A percentile compares a stretch with the other conserved stretches of the same genome.
phyloP scores from a whole-genome alignment of 257 asterid genomes.

The Solanum chilense region DNA sequence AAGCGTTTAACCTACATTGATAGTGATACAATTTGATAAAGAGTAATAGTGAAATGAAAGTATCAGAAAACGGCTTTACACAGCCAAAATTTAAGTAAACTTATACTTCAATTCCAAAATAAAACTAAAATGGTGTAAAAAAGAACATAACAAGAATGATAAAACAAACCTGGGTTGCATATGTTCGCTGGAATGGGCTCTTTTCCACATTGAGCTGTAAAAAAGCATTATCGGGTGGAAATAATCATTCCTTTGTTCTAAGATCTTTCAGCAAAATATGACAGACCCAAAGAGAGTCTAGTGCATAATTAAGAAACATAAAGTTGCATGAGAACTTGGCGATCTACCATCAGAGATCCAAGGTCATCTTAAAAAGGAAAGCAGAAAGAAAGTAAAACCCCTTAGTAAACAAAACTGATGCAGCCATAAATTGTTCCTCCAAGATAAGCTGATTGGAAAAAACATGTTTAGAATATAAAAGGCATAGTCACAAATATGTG shows the following conservation, averaged over 20 bases:
- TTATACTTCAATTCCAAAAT: background rate
- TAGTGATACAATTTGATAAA: background rate
- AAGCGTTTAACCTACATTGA: background rate
- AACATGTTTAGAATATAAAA: background rate
- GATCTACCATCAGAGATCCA: background rate
- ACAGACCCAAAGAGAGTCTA: background rate
- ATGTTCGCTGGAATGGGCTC: slow-evolving; percentile 66
- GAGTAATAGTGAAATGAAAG: background rate
- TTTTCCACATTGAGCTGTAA: slow-evolving; percentile 51
- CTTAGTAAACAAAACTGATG: background rate
- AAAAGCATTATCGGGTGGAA: background rate
- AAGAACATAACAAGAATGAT: background rate
- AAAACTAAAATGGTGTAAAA: background rate
- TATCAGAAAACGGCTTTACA: background rate
- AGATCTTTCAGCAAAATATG: background rate
- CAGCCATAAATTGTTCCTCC: background rate
- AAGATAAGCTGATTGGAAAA: background rate
- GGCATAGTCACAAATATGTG: background rate
- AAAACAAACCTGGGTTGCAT: slow-evolving; percentile 49
- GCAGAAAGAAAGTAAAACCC: background rate
- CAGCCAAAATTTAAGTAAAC: background rate
- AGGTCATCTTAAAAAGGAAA: background rate
- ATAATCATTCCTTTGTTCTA: background rate
- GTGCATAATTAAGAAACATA: background rate
- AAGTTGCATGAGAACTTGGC: background rate